Percentiles rank a stretch among this genome's conserved stretches.
These are phyloP conservation scores for Stereocaulon alpinum DNA, from an alignment of 495 filamentous ascomycete species.

Conservation along the genomic window DNA sequence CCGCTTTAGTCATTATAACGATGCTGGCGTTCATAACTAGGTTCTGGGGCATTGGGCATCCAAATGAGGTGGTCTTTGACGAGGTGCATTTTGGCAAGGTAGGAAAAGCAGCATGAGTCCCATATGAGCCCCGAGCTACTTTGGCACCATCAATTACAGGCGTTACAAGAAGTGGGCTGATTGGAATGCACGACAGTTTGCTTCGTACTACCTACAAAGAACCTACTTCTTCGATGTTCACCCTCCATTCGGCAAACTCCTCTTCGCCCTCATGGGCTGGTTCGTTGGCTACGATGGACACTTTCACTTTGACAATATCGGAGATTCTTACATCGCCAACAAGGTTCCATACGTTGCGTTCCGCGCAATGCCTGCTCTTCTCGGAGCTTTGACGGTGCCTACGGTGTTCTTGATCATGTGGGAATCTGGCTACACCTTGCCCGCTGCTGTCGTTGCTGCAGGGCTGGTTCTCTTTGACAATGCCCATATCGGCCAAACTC, in stretches of 20 bases:
- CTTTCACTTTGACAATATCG: slow-evolving; percentile 98
- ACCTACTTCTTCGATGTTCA: slow-evolving; percentile 99
- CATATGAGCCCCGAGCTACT: background rate
- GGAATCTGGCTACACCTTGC: slow-evolving; percentile 95
- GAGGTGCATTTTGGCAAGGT: slow-evolving; percentile 99
- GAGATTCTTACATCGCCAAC: slow-evolving; percentile 94
- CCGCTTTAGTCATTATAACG: slow-evolving; percentile 70
- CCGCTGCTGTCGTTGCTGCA: slow-evolving; percentile 78
- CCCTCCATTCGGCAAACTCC: slow-evolving; percentile 74
- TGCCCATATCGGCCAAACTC: slow-evolving; percentile 93
- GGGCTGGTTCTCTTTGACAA: slow-evolving; percentile 92
- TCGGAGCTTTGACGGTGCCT: slow-evolving; percentile 89
- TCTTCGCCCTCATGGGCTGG: slow-evolving; percentile 86
- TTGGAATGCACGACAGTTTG: slow-evolving; percentile 49
- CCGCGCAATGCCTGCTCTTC: slow-evolving; percentile 81
- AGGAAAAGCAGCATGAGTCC: slow-evolving; percentile 22
- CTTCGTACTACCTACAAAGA: slow-evolving; percentile 91
- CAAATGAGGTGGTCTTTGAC: slow-evolving; percentile 95
- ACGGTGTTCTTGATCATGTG: slow-evolving; percentile 96
- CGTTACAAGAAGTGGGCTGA: background rate
- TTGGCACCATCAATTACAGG: background rate
- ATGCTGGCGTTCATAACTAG: slow-evolving; percentile 76
- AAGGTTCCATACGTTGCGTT: slow-evolving; percentile 95
- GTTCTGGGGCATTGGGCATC: slow-evolving; percentile 91
- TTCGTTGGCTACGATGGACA: slow-evolving; percentile 88